Base-by-base conservation (phyloP, 2,329 filamentous ascomycete genomes). In the Fusarium sp. region DNA sequence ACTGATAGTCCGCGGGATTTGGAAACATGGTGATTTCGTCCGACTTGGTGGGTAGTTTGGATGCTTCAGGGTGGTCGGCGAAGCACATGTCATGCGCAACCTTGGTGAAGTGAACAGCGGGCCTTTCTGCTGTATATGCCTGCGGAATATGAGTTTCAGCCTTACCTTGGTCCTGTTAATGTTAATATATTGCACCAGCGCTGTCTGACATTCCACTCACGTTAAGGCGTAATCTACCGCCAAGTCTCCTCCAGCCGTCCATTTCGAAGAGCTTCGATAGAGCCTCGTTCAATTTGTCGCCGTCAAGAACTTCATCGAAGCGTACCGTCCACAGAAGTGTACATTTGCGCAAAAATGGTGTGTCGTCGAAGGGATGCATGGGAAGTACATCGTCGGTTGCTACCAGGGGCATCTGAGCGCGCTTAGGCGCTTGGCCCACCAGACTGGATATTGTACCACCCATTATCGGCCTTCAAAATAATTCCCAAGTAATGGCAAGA, bases 231-330 rank as follows among this genome's bases (percentile, higher is more conserved):
- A 64, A 39, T 21, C 66, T 76, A 15, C 80, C 82, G 0, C 81
- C 81, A 1, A 85, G 61, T 57, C 81, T 82, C 18, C 75, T 76
- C 82, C 82, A 84, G 21, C 79, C 79, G 0, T 77, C 79, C 14
- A 74, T 78, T 11, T 79, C 29, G 13, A 70, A 33, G 48, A 66
- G 46, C 18, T 52, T 37, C 3, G 36, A 46, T 1, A 62, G 25
- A 7, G 61, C 47, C 4, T 21, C 9, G 11, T 58, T 46, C 21
- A 84, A 72, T 20, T 75, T 80, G 0, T 79, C 69, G 0, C 74
- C 66, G 52, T 84, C 81, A 3, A 84, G 76, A 4, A 62, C 54
- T n/a, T 67, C 60, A 43, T 69, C 39, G 15, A 69, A 67, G 18
- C 60, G 53, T 8, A 54, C 11, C 2, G 61, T 70, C 67, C 65